phyloP scores from a whole-genome alignment of 306 rosid genomes.

The Vachellia collinsii region DNA sequence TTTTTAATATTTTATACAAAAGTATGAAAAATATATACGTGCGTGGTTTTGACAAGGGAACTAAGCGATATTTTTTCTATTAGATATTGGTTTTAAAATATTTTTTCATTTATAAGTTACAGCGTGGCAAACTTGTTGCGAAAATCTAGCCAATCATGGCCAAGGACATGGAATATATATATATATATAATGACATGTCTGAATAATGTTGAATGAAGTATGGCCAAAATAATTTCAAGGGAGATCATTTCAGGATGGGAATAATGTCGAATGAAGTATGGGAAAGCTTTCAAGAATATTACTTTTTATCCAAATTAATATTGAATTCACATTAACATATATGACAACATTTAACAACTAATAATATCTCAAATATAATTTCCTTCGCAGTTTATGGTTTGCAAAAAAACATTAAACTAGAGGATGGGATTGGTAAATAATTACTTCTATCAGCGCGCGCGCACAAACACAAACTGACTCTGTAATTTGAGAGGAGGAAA shows the following conservation, averaged over 20 bases:
- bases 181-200: not conserved
- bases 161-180: not conserved
- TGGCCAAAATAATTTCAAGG: not conserved
- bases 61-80: not conserved
- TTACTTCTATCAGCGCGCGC: not conserved
- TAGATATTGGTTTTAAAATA: not conserved
- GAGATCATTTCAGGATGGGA: not conserved
- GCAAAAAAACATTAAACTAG: too few species aligned
- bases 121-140: not conserved
- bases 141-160: not conserved
- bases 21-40: too few species aligned
- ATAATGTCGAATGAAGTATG: not conserved
- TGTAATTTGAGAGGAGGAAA: not conserved
- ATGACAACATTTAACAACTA: too few species aligned
- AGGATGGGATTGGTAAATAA: not conserved
- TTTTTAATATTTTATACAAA: too few species aligned
- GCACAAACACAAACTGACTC: not conserved
- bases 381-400: too few species aligned
- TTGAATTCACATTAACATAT: too few species aligned
- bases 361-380: too few species aligned
- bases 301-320: too few species aligned
- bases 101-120: not conserved
- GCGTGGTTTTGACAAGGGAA: not conserved
- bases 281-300: too few species aligned
- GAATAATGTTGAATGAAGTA: not conserved